Evolutionary conservation across 768 basidiomycete genomes (phyloP), one percentile per base, ranked within the genome.

Genomic region (Megacollybia marginata): DNA sequence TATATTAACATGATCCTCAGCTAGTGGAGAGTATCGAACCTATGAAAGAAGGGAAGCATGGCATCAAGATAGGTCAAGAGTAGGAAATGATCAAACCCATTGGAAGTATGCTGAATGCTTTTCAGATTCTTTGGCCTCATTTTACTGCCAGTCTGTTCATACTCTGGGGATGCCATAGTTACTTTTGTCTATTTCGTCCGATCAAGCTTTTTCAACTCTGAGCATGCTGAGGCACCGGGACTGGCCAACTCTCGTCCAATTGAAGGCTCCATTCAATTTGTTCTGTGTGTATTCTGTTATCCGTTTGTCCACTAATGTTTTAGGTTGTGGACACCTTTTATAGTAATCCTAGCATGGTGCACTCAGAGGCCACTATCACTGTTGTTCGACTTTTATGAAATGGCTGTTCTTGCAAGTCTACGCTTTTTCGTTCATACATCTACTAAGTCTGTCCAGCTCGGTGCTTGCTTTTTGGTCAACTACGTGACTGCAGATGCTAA

Each of bases 251-350:
- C 62, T 0, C 65, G 69, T 28, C 67, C 72, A 12, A 76, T 76
- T 49, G 75, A 76, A 52, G 59, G 74, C 40, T 69, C 68, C 54
- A 75, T 76, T 52, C 75, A 76, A 53, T 76, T 76, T 58, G 56
- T 69, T 19, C 59, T 76, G 16, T 28, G 23, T 28, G 23, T 28
- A 28, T 28, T 2, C 23, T 28, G 23, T 28, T 28, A 28, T 6
- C 2, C 6, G 23, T 28, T 28, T 28, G 23, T 28, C 6, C 6
- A 3, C 23, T 28, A 28, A 28, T 28, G 23, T 28, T 28, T 28
- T 6, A 28, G 23, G 23, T 70, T 73, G 56, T 76, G 75, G 75
- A 70, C 69, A 61, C 75, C 75, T 11, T 54, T 76, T 47, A 51
- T 76, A 44, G 67, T 71, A 6, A 56, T 76, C 10, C 58, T 75